phyloP scores from a whole-genome alignment of 768 basidiomycete genomes.

The Agaricus blazei region DNA sequence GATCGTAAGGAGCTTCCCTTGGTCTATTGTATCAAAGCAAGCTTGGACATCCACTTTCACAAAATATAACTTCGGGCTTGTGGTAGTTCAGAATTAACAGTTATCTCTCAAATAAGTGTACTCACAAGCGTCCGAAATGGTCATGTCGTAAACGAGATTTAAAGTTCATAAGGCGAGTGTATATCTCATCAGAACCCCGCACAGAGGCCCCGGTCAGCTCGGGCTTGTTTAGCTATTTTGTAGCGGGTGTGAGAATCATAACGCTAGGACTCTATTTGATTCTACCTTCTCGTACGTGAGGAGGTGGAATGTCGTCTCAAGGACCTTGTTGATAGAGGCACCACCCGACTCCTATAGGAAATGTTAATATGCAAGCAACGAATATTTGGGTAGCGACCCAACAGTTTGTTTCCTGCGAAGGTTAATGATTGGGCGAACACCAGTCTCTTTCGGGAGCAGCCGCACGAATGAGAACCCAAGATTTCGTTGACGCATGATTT shows the following conservation, averaged over 20 bases:
- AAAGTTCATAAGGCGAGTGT: constrained; percentile 65
- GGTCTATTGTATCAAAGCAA: constrained; percentile 95
- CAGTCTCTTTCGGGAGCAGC: constrained; percentile 90
- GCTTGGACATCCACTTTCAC: constrained; percentile 96
- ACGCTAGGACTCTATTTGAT: background rate
- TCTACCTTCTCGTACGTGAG: constrained; percentile 79
- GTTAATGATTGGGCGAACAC: constrained; percentile 93
- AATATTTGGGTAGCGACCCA: background rate
- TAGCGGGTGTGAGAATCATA: background rate
- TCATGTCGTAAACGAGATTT: constrained; percentile 45
- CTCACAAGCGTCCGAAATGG: constrained; percentile 45
- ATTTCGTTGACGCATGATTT: constrained; percentile 63
- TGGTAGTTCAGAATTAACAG: background rate
- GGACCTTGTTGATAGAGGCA: constrained; percentile 80
- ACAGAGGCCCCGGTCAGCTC: constrained; percentile 76
- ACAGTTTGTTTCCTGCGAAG: constrained; percentile 46
- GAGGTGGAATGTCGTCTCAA: constrained; percentile 82
- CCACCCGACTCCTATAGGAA: constrained; percentile 28
- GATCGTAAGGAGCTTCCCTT: constrained; percentile 77
- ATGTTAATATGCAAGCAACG: background rate
- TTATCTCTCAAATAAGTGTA: background rate
- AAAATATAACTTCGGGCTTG: constrained; percentile 86
- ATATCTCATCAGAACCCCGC: constrained; percentile 79
- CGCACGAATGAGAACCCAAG: constrained; percentile 85
- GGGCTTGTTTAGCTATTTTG: constrained; percentile 53